Evolutionary conservation across 1,139 yeast genomes (phyloP), one percentile per base, ranked within the genome.

Genomic region (Sugiyamaella japonica): DNA sequence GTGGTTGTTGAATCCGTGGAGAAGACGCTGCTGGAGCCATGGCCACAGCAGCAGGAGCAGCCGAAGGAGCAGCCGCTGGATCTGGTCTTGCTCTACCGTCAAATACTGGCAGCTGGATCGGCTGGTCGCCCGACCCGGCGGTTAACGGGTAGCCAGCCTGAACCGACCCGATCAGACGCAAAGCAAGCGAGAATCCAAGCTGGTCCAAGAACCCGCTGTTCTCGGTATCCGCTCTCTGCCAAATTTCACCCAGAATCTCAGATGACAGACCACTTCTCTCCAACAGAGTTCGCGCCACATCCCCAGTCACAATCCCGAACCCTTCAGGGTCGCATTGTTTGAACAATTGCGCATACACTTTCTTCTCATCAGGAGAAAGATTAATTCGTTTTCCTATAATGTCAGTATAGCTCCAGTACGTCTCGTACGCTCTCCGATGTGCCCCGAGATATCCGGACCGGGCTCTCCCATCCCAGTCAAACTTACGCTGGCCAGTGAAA

Each of bases 201-300:
- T 85, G 90, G 62, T 88, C 86, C 62, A 95, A 76, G 68, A 86
- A 88, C 0, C 99, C 99, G 62, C 84, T 79, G 72, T 89, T 90
- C 59, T 84, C 85, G 16, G 81, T 79, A 72, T 93, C 99, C 13
- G 96, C 91, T 47, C 87, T 70, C 69, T 89, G 95, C 99, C 99
- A 95, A 58, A 95, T 85, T 70, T 90, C 95, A 3, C 97, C 97
- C 51, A 93, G 76, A 38, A 82, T 75, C 16, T 83, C 77, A 2
- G 95, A 86, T 7, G 95, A 85, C 53, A 93, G 78, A 0, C 96
- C 95, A 1, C 96, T 85, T 58, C 87, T 86, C 65, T 91, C 96
- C 62, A 95, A 84, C 4, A 95, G 78, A 8, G 88, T 77, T 61
- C 95, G 81, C n/a, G 97, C 91, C 52, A 85, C 83, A 44, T 87